phyloP scores from a whole-genome alignment of 1,284 basidiomycete genomes.

The Sanghuangporus sanghuang region DNA sequence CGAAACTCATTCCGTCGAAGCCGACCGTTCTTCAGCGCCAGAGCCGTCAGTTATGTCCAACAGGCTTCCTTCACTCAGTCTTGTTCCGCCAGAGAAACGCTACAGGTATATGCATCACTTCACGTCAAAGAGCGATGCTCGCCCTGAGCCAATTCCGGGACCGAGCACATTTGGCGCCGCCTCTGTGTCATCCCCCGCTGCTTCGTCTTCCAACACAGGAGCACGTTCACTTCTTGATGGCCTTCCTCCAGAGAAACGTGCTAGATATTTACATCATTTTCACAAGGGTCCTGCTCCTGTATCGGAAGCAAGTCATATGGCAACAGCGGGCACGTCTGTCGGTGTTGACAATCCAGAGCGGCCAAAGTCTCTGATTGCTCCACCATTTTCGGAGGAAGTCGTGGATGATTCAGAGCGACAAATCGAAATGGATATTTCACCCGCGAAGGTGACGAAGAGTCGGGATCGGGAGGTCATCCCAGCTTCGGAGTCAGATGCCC shows the following conservation, averaged over 20 bases:
- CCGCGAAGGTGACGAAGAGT: conserved; percentile 11
- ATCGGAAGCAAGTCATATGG: conserved; percentile 1
- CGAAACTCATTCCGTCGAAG: not conserved
- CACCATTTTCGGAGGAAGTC: conserved; percentile 18
- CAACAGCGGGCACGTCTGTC: conserved; percentile 8
- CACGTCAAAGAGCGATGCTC: not conserved
- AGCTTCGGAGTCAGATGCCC: conserved; percentile 15
- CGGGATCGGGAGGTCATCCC: conserved; percentile 22
- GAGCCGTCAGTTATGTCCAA: not conserved
- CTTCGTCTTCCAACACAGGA: not conserved
- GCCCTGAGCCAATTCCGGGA: not conserved
- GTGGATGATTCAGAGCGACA: conserved; percentile 28
- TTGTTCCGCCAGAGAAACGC: conserved; percentile 14
- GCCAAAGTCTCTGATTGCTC: not conserved
- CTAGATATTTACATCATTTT: conserved; percentile 11
- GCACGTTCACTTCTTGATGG: conserved; percentile 3
- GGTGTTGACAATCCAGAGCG: not conserved
- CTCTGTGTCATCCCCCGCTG: not conserved
- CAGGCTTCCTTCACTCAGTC: not conserved
- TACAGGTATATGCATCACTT: conserved; percentile 10
- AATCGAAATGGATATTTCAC: conserved; percentile 5
- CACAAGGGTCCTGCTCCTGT: not conserved
- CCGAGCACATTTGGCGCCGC: not conserved
- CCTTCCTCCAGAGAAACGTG: conserved; percentile 15
- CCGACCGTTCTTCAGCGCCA: not conserved